phyloP scores from a whole-genome alignment of 345 rosid species.

The Eucalyptus cladocalyx region DNA sequence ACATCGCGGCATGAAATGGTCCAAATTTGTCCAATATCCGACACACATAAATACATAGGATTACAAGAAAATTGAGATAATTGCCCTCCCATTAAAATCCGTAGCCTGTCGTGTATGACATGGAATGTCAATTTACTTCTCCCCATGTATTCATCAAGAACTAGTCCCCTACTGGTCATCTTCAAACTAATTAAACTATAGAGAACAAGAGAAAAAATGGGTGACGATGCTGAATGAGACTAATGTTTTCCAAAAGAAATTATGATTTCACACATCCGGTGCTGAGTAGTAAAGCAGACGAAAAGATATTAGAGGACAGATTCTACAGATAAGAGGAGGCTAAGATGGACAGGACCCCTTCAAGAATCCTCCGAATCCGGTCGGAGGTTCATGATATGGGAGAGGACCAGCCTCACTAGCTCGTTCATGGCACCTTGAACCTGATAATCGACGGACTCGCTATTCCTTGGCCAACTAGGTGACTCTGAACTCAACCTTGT shows the following conservation, averaged over 20 bases:
- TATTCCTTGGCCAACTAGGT: slow-evolving; percentile 29
- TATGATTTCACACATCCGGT: no score
- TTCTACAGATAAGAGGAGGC: background rate
- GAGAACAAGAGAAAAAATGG: background rate
- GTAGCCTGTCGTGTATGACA: background rate
- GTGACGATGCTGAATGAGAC: background rate
- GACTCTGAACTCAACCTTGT: no score
- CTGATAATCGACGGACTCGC: slow-evolving; percentile 24
- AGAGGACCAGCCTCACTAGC: slow-evolving; percentile 67
- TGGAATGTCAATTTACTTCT: background rate
- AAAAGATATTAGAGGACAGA: background rate
- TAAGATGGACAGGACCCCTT: background rate
- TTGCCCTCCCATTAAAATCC: background rate
- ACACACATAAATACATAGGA: background rate
- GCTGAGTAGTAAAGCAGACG: no score
- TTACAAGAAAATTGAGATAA: background rate
- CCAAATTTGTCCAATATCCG: background rate
- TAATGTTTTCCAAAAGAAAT: background rate
- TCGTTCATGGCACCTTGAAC: slow-evolving; percentile 75
- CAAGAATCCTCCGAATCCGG: slow-evolving; percentile 45
- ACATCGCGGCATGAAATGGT: background rate
- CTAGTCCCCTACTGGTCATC: background rate
- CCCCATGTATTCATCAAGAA: background rate
- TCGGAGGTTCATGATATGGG: slow-evolving; percentile 69
- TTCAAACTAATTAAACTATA: background rate